Evolutionary conservation across 495 filamentous ascomycete species (phyloP), one percentile per base, ranked within the genome.

Genomic region (Neurospora sp.): DNA sequence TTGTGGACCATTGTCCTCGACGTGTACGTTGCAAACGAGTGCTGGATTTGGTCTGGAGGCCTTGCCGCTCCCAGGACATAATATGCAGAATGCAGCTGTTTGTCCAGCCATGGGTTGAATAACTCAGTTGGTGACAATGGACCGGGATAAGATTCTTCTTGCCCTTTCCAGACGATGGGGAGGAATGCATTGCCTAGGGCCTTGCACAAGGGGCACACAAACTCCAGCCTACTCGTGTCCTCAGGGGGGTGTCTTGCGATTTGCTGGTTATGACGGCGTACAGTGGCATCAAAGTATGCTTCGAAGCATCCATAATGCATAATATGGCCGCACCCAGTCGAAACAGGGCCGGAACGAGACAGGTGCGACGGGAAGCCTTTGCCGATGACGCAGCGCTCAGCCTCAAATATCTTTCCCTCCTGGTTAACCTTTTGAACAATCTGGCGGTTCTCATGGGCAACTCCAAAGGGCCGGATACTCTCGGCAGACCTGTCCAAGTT

Each of bases 231-330:
- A 16, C 86, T 82, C 1, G 92, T 83, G 68, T 88, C 86, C 79
- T 98, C 96, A 0, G 96, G 96, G 76, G 97, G 94, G 73, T 96
- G 91, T 5, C 96, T 88, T 18, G 96, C 94, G 79, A 98, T 96
- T 76, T 98, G 96, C 75, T 94, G 92, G 42, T 84, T 88, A 75
- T 99, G 96, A 66, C 96, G 89, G 69, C 93, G 88, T 69, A 89
- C 85, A 0, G 93, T 96, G 0, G 95, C 91, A 20, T 90, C 87
- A 77, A 91, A 91, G 81, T 98, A 98, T 40, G 90, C 87, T 75
- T 98, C 94, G 77, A 98, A 99, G 81, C 96, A 99, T 40, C 88
- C 88, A 78, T 93, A 99, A 79, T 99, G 96, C 96, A 99, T 99
- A 74, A 98, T 94, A 80, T 99, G 96, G 7, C 94, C 95, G 82